A percentile compares a stretch with the other conserved stretches of the same genome.
These are phyloP conservation scores for Fagopyrum esculentum DNA, from an alignment of 148 eudicot species.

Conservation along the genomic window DNA sequence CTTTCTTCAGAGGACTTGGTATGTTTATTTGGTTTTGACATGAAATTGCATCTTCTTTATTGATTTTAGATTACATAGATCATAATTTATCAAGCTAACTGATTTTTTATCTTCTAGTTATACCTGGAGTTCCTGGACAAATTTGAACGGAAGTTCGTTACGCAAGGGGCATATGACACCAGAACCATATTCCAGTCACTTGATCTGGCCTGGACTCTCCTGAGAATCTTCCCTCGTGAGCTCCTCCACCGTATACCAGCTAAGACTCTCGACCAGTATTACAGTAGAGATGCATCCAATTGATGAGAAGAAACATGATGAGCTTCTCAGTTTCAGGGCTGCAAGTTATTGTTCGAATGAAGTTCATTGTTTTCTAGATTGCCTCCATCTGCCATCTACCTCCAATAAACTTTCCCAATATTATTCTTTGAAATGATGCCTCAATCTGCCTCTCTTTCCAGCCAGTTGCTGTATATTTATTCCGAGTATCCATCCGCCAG, in stretches of 20 bases:
- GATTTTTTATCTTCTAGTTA: conserved; percentile 39
- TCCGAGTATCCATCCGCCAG: not conserved
- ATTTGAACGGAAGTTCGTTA: conserved; percentile 92
- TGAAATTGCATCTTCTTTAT: not conserved
- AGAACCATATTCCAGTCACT: conserved; percentile 95
- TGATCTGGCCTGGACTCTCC: conserved; percentile 95
- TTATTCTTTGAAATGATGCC: conserved; percentile 2
- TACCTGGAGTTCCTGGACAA: conserved; percentile 94
- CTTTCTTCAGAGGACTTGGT: conserved; percentile 99
- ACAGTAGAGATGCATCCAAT: conserved; percentile 80
- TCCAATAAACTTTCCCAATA: conserved; percentile 27
- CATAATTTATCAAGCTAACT: not conserved
- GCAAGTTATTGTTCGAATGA: not conserved
- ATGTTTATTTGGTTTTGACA: conserved; percentile 11
- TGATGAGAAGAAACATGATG: conserved; percentile 21
- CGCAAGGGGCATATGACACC: conserved; percentile 98
- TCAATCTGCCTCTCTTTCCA: conserved; percentile 10
- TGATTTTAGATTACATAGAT: not conserved
- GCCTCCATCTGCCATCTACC: not conserved
- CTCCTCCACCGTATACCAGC: conserved; percentile 99
- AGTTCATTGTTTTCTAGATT: not conserved
- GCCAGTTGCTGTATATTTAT: conserved; percentile 11
- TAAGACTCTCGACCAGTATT: conserved; percentile 86
- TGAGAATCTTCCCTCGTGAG: conserved; percentile 94
- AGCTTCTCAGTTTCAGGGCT: not conserved